Evolutionary conservation across 2,329 filamentous ascomycete species (phyloP).

Genomic region (Acephala macrosclerotiorum): DNA sequence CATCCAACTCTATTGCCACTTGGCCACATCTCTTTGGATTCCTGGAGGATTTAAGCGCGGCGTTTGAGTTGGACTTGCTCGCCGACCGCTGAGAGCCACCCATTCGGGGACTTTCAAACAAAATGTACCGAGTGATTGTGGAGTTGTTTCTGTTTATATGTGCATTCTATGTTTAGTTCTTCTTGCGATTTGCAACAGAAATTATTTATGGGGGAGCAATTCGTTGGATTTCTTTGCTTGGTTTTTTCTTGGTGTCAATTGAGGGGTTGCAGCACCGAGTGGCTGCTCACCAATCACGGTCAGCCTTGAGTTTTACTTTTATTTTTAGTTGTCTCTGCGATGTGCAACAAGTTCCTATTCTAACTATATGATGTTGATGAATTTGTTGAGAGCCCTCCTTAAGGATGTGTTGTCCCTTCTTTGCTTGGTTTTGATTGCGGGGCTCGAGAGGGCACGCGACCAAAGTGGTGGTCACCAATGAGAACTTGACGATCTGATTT

Average conservation of each 20-base stretch:
- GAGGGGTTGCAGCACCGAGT: too few relatives aligned
- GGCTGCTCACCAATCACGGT: too few relatives aligned
- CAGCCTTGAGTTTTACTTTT: too few relatives aligned
- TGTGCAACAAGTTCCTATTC: too few relatives aligned
- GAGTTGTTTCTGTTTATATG: background rate
- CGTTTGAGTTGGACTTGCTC: background rate
- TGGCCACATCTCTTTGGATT: background rate
- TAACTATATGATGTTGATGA: too few relatives aligned
- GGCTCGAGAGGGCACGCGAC: background rate
- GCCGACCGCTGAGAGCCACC: background rate
- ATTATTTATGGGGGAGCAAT: background rate
- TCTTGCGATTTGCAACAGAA: conserved; percentile 19
- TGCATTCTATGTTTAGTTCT: conserved; percentile 18
- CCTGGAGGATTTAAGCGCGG: background rate
- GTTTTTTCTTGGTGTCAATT: too few relatives aligned
- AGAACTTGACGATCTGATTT: too few relatives aligned
- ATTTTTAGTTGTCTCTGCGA: too few relatives aligned
- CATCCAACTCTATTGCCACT: background rate
- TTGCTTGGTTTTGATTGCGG: background rate
- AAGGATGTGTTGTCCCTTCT: background rate
- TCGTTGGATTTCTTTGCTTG: background rate
- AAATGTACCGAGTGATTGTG: conserved; percentile 1
- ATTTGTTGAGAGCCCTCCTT: too few relatives aligned
- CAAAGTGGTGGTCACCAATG: background rate
- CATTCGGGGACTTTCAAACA: conserved; percentile 6